A percentile compares a stretch with the other conserved stretches of the same genome.
Conservation (phyloP, 192 early-diverging fungal genomes). For the Polychytrium aggregatum region DNA sequence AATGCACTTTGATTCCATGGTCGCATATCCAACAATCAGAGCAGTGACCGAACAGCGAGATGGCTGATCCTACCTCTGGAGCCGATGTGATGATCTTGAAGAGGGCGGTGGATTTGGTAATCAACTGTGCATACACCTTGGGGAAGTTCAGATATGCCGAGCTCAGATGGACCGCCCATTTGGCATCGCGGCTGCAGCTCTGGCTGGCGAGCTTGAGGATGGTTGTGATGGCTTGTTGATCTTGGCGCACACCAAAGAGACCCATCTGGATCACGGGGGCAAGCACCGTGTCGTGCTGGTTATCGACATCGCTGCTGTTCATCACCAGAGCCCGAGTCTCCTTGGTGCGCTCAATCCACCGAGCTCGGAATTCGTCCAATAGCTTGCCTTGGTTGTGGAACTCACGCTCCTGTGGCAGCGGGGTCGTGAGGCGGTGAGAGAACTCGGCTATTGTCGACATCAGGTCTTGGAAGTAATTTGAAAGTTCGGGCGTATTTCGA, state of each 20-base stretch:
- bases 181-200: constrained; percentile 13
- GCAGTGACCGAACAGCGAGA: neutral
- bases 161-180: constrained; percentile 57
- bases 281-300: constrained; percentile 30
- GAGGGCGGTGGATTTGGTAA: constrained; percentile 44
- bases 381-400: no score
- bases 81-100: constrained; percentile 73
- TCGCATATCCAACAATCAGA: neutral
- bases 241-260: constrained; percentile 68
- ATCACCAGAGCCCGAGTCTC: neutral
- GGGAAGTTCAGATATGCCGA: constrained; percentile 96
- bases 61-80: constrained; percentile 53
- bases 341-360: constrained; percentile 3
- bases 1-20: neutral
- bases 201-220: no score
- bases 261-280: constrained; percentile 82
- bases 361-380: neutral
- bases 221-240: constrained; percentile 49
- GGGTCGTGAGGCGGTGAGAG: constrained; percentile 4
- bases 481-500: constrained; percentile 33
- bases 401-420: no score
- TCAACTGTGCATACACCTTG: constrained; percentile 42
- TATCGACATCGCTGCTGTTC: no score
- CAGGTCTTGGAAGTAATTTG: constrained; percentile 61
- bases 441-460: constrained; percentile 48